These are phyloP conservation scores for Trypanosoma cruzi DNA, from an alignment of 208 protist genomes.

Conservation along the genomic window DNA sequence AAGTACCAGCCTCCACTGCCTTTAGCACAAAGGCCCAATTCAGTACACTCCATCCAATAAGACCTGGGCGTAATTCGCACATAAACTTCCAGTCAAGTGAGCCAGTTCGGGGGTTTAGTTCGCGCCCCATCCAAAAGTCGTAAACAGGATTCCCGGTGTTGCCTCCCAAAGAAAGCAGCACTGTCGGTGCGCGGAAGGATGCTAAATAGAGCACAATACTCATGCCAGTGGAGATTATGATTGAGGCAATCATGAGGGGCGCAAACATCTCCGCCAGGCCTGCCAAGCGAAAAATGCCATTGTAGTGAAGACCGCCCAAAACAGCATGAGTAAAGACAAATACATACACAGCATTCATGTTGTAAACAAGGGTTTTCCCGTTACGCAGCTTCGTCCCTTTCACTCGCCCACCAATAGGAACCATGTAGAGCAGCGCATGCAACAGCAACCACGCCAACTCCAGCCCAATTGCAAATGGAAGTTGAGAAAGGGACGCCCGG, in stretches of 20 bases:
- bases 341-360: slow-evolving; percentile 84
- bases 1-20: slow-evolving; percentile 55
- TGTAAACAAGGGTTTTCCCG: slow-evolving; percentile 67
- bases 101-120: slow-evolving; percentile 94
- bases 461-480: slow-evolving; percentile 54
- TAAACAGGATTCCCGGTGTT: slow-evolving; percentile 92
- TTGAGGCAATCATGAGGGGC: slow-evolving; percentile 71
- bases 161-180: slow-evolving; percentile 74
- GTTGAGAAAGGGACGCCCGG: slow-evolving; percentile 30
- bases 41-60: slow-evolving; percentile 96
- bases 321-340: slow-evolving; percentile 63
- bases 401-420: slow-evolving; percentile 68
- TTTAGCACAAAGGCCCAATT: slow-evolving; percentile 92
- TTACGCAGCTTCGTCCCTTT: slow-evolving; percentile 60
- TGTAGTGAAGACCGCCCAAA: slow-evolving; percentile 48
- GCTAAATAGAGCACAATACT: slow-evolving; percentile 62
- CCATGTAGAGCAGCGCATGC: slow-evolving; percentile 72
- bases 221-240: slow-evolving; percentile 70
- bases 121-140: slow-evolving; percentile 96
- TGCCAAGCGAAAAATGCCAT: slow-evolving; percentile 44
- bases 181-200: slow-evolving; percentile 61
- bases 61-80: slow-evolving; percentile 94
- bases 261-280: slow-evolving; percentile 59
- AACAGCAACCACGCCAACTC: slow-evolving; percentile 65
- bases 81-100: slow-evolving; percentile 97